Base-by-base conservation (phyloP, 495 filamentous ascomycete genomes). In the Copromyces sp. region DNA sequence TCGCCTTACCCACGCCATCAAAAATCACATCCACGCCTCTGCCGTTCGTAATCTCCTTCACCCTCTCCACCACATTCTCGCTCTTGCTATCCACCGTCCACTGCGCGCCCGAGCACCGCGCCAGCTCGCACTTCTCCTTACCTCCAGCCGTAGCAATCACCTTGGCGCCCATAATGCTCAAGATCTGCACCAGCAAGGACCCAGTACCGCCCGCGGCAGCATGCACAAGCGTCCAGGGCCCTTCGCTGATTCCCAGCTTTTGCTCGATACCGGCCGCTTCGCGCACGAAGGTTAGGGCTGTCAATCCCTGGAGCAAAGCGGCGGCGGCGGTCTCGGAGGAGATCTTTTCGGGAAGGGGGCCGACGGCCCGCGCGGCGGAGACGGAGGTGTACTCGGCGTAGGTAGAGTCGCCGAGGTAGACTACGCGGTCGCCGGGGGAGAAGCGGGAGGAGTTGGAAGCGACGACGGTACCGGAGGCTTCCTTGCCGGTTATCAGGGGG, bases 171-270 rank as follows among this genome's bases (percentile, higher is more conserved):
- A 94, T 86, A 1, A 84, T 82, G 68, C 86, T 85, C 32, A 98
- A 80, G 59, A 98, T 81, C 82, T 96, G 94, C 35, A 88, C 90
- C 71, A 98, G 84, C 82, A 91, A 88, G 53, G 90, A 84, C 0
- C 95, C 95, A 1, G 94, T 92, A 5, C 95, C 95, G 53, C 95
- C 95, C 9, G 94, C 94, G 0, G 95, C 95, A 0, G 95, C 95
- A 75, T 97, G 93, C 40, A 98, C 87, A 1, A 99, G 88, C 9
- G 95, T 87, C 90, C 90, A 96, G 72, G 97, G 93, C 1, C 90
- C 93, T 29, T 75, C 53, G 71, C 73, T 69, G 17, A 74, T 53
- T 3, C 71, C 75, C 6, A 53, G 37, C 69, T 76, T 59, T 41
- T 78, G 87, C 76, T 92, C 83, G 38, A 97, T 92, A 1, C 83